These are phyloP conservation scores for Monosporascus sp. DNA, from an alignment of 2,329 filamentous ascomycete genomes.

Conservation along the genomic window DNA sequence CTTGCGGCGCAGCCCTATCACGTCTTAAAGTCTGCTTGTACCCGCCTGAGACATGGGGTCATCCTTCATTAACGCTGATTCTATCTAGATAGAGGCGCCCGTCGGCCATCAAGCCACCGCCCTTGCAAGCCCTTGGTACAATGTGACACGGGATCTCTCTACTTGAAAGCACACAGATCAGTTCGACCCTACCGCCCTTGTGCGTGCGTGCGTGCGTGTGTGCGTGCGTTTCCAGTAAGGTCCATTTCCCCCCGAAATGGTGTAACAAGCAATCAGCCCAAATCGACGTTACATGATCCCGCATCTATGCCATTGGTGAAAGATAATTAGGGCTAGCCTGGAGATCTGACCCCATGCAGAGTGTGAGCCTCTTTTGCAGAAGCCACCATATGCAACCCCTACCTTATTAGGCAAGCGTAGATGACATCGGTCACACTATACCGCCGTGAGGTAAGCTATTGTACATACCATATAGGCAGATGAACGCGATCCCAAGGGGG, in stretches of 20 bases:
- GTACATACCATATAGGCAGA: neutral
- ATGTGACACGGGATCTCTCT: neutral
- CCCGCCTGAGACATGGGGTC: neutral
- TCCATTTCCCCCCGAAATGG: neutral
- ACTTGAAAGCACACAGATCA: neutral
- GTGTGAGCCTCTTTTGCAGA: neutral
- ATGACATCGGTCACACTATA: neutral
- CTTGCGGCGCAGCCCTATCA: neutral
- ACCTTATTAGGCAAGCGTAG: neutral
- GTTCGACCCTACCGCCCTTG: neutral
- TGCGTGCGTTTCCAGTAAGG: neutral
- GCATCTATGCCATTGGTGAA: neutral
- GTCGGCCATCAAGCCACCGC: neutral
- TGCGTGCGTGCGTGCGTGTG: neutral
- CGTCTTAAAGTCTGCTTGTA: neutral
- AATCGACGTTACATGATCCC: neutral
- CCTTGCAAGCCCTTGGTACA: too few relatives aligned
- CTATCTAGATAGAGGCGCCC: neutral
- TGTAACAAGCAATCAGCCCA: neutral
- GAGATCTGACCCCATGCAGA: too few relatives aligned
- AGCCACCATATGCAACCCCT: neutral
- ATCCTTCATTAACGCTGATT: neutral
- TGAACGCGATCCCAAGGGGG: neutral
- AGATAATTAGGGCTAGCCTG: too few relatives aligned
- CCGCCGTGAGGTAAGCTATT: neutral